Evolutionary conservation across 192 early-diverging fungal species (phyloP), one percentile per base, ranked within the genome.

Genomic region (Lunasporangiospora selenospora): DNA sequence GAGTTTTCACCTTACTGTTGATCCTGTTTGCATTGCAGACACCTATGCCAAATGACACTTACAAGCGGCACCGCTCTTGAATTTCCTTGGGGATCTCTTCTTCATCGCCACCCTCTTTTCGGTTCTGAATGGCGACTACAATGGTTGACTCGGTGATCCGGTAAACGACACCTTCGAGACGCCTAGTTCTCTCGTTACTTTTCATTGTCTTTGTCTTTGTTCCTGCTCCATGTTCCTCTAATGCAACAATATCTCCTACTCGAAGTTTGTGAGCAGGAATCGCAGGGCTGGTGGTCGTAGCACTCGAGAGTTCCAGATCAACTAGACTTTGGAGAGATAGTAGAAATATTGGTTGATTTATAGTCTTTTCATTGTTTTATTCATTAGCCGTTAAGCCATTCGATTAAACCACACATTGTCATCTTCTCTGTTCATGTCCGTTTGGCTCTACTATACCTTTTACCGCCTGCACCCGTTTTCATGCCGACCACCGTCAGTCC

Each of bases 201-300:
- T 65, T 76, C 65, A 79, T 73, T 19, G 76, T 69, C 37, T 78
- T 80, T n/a, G 40, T 62, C 51, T 65, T 77, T 69, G 47, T 62
- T 38, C 71, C 67, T 26, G 66, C 42, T 31, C 62, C 70, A 77
- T 77, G 80, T 62, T 76, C 83, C 47, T 86, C 88, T 5, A 92
- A 32, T 11, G 85, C 81, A 6, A 93, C 89, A 51, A 91, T 90
- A 57, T 93, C 91, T 31, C 91, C 90, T 1, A 84, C 77, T 8
- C 83, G 77, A 27, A 91, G 60, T 37, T 79, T 75, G 48, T 88
- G 85, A 0, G 86, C 43, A 3, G 88, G 87, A n/a, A 92, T 59
- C 0, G 65, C 42, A 31, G 77, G 63, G 16, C 75, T 77, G 8
- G 70, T 53, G 1, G 79, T 80, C n/a, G 79, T 81, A 4, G 80